Conservation (phyloP, 2,329 filamentous ascomycete species). For the Dothideomycetes sp. region DNA sequence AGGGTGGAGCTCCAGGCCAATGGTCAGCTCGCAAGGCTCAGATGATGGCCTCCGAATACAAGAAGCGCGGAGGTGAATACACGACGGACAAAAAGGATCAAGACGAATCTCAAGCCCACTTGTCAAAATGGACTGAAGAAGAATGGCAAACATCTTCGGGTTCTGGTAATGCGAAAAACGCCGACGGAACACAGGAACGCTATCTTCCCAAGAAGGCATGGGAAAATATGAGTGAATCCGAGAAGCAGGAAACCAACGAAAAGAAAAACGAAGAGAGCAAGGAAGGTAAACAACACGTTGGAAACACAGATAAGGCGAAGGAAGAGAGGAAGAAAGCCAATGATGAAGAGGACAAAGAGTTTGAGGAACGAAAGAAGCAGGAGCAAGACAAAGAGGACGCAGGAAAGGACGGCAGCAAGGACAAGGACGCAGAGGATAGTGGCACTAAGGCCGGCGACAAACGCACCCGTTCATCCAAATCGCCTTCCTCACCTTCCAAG, state of each 20-base stretch:
- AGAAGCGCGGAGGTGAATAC: constrained; percentile 39
- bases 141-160: constrained; percentile 44
- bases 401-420: constrained; percentile 17
- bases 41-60: constrained; percentile 21
- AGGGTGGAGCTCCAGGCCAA: constrained; percentile 40
- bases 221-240: constrained; percentile 38
- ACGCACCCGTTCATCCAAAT: constrained; percentile 19
- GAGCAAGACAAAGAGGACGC: constrained; percentile 16
- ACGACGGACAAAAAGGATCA: constrained; percentile 37
- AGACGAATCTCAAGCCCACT: constrained; percentile 35
- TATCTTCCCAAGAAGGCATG: constrained; percentile 41
- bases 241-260: constrained; percentile 36
- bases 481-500: constrained; percentile 24
- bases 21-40: constrained; percentile 40
- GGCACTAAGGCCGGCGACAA: constrained; percentile 18
- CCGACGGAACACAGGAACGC: constrained; percentile 35
- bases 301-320: constrained; percentile 36
- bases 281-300: constrained; percentile 36
- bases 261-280: constrained; percentile 31
- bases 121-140: constrained; percentile 39
- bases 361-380: constrained; percentile 19
- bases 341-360: constrained; percentile 20
- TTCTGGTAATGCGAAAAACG: constrained; percentile 34
- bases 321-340: constrained; percentile 31
- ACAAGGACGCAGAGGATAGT: constrained; percentile 14